phyloP scores from a whole-genome alignment of 208 protist species.

The Trypanosomatidae sp. region DNA sequence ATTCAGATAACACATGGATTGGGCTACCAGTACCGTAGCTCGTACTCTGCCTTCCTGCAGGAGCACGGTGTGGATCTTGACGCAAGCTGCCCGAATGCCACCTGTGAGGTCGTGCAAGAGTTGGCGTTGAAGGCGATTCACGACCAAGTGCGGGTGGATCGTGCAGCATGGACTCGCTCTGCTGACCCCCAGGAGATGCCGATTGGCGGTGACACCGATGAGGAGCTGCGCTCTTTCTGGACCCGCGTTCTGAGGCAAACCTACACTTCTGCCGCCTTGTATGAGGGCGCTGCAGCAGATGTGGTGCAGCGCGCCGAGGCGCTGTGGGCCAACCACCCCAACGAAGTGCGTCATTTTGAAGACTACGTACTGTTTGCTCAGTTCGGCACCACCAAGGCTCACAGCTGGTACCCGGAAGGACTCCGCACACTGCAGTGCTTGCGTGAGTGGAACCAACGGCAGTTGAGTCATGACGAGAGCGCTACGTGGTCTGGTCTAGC shows the following conservation, averaged over 20 bases:
- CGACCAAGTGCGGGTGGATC: slow-evolving; percentile 12
- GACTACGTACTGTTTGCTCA: slow-evolving; percentile 30
- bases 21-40: slow-evolving; percentile 58
- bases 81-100: slow-evolving; percentile 15
- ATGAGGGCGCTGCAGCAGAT: slow-evolving; percentile 8
- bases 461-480: slow-evolving; percentile 1
- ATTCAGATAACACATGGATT: slow-evolving; percentile 47
- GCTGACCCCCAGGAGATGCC: slow-evolving; percentile 57
- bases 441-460: slow-evolving; percentile 34
- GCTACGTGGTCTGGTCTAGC: not conserved
- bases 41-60: slow-evolving; percentile 43
- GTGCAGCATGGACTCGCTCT: slow-evolving; percentile 15
- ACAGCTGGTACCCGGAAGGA: slow-evolving; percentile 55
- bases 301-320: slow-evolving; percentile 6
- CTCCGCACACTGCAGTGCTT: slow-evolving; percentile 43
- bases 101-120: slow-evolving; percentile 1
- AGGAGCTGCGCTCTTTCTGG: slow-evolving; percentile 44
- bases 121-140: slow-evolving; percentile 12
- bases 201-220: slow-evolving; percentile 43
- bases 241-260: slow-evolving; percentile 30
- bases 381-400: slow-evolving; percentile 46
- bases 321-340: slow-evolving; percentile 4
- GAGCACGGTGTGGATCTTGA: slow-evolving; percentile 24
- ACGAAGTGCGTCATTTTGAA: slow-evolving; percentile 12
- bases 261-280: slow-evolving; percentile 14